Evolutionary conservation across 768 basidiomycete genomes (phyloP), one percentile per base, ranked within the genome.

Genomic region (Cystobasidium tubakii): DNA sequence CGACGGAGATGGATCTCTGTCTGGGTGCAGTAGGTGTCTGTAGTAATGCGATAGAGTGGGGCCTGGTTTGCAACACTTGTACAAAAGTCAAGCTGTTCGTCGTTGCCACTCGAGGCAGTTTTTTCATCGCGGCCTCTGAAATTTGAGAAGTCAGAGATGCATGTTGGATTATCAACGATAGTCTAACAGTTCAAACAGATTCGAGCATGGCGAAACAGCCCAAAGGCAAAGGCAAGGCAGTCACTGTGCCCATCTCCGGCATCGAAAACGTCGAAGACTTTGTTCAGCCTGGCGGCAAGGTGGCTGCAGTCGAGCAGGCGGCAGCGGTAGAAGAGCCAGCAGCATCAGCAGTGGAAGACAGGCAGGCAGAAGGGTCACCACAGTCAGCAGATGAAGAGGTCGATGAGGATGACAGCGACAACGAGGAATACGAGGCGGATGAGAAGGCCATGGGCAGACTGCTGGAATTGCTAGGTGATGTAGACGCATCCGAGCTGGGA

Each of bases 371-470:
- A 27, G 29, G 54, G 65, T n/a, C 50, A 23, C 15, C 71, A 19
- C 43, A 69, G n/a, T 34, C n/a, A 31, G 39, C 27, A 39, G 72
- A 73, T 39, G 53, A 66, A 17, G 72, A 63, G 13, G 66, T 53
- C n/a, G 36, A 66, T 27, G 62, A 33, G 3, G 72, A 31, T 15
- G 63, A 50, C 60, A 55, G 62, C 36, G 70, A 72, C n/a, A 66
- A 72, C 29, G 72, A 34, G 25, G 66, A 69, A 62, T 6, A 33
- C 25, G 69, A 73, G 12, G 74, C 75, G 60, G 74, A 76, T 3
- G 75, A 73, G 3, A 75, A 74, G 13, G 73, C 76, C n/a, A 77
- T 75, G 34, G 62, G 69, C 25, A 72, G 70, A 64, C 74, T 62
- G 15, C 53, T 76, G 73, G 64, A 62, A 55, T 36, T 27, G 27